phyloP scores from a whole-genome alignment of 2,329 filamentous ascomycete species.

The Aspergillus niger region DNA sequence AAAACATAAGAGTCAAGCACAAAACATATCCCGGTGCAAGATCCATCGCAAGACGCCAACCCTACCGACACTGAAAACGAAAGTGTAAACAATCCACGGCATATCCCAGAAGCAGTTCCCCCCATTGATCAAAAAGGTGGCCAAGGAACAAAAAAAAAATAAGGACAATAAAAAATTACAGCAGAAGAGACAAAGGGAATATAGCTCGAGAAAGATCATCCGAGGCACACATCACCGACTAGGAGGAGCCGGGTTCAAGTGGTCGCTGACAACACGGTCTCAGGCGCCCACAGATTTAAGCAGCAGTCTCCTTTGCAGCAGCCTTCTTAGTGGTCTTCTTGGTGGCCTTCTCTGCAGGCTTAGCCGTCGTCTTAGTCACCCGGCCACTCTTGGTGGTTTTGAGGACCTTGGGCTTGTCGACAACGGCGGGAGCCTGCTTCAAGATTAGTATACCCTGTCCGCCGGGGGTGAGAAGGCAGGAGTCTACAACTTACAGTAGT shows the following conservation, averaged over 20 bases:
- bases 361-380: conserved; percentile 68
- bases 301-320: too few relatives aligned
- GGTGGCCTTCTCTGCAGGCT: conserved; percentile 49
- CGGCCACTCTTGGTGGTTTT: conserved; percentile 85
- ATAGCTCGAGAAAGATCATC: conserved; percentile 25
- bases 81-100: conserved; percentile 20
- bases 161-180: conserved; percentile 35
- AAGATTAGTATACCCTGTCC: conserved; percentile 24
- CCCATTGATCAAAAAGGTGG: conserved; percentile 20
- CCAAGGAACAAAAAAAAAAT: conserved; percentile 17
- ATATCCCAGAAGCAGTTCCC: conserved; percentile 29
- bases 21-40: conserved; percentile 34
- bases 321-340: conserved; percentile 48
- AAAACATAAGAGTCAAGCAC: conserved; percentile 22
- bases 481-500: conserved; percentile 37
- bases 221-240: conserved; percentile 20
- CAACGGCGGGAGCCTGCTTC: conserved; percentile 63
- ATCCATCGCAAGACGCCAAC: conserved; percentile 42
- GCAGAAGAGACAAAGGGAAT: conserved; percentile 30
- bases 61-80: conserved; percentile 31
- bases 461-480: neutral
- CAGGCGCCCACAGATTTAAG: conserved; percentile 12
- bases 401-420: conserved; percentile 69
- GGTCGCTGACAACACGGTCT: conserved; percentile 21
- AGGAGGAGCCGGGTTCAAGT: conserved; percentile 22